Evolutionary conservation across 352 stramenopile species (phyloP).

Genomic region (Phytophthora litchii): DNA sequence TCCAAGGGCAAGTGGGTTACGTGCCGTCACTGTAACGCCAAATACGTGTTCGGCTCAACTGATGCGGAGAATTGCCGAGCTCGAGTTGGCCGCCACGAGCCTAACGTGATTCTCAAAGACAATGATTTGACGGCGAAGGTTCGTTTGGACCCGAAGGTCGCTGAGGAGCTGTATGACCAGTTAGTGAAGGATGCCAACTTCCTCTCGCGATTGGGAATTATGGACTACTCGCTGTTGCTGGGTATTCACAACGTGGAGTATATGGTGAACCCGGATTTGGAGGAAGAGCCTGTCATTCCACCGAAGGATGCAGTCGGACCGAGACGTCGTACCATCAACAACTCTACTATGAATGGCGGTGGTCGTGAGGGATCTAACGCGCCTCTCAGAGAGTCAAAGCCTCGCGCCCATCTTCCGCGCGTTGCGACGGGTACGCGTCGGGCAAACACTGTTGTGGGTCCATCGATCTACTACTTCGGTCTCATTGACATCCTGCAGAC

Average conservation of each 20-base stretch:
- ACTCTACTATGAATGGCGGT: slow-evolving; percentile 46
- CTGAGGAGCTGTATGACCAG: slow-evolving; percentile 86
- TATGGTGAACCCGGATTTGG: slow-evolving; percentile 80
- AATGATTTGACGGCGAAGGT: slow-evolving; percentile 89
- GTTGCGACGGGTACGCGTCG: slow-evolving; percentile 73
- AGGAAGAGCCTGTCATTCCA: slow-evolving; percentile 46
- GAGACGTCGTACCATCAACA: slow-evolving; percentile 42
- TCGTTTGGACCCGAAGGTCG: slow-evolving; percentile 71
- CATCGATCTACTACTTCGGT: slow-evolving; percentile 89
- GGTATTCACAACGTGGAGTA: slow-evolving; percentile 91
- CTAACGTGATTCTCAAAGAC: slow-evolving; percentile 89
- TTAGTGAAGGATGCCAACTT: slow-evolving; percentile 89
- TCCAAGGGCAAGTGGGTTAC: slow-evolving; percentile 87
- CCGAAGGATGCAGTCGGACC: slow-evolving; percentile 38
- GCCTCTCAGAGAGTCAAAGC: slow-evolving; percentile 41
- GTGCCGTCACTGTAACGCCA: slow-evolving; percentile 87
- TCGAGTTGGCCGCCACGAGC: slow-evolving; percentile 82
- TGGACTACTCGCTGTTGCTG: slow-evolving; percentile 92
- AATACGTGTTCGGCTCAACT: slow-evolving; percentile 85
- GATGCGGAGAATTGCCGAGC: slow-evolving; percentile 79
- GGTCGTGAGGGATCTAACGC: slow-evolving; percentile 29
- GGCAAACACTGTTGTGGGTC: slow-evolving; percentile 87
- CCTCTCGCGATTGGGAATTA: slow-evolving; percentile 84
- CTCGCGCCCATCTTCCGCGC: slow-evolving; percentile 46
- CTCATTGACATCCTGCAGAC: slow-evolving; percentile 90